A percentile compares a stretch with the other conserved stretches of the same genome.
These are phyloP conservation scores for Nakaseomyces bracarensis DNA, from an alignment of 1,139 yeast genomes.

Conservation along the genomic window DNA sequence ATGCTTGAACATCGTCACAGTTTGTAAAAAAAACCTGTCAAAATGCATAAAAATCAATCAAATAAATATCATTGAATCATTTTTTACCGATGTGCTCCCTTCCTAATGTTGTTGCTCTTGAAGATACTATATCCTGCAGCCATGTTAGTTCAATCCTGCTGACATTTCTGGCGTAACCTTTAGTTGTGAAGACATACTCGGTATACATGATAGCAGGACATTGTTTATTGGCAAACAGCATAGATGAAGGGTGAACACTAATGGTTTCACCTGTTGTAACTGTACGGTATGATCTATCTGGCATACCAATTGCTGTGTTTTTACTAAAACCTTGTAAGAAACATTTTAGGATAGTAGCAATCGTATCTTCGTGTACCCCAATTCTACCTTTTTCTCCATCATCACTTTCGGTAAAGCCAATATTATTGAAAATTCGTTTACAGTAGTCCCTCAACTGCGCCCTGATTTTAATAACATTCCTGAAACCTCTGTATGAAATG, in stretches of 20 bases:
- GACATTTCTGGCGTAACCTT: slow-evolving; percentile 86
- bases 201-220: slow-evolving; percentile 88
- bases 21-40: no score
- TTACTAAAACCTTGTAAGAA: slow-evolving; percentile 75
- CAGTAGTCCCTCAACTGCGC: slow-evolving; percentile 70
- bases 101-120: slow-evolving; percentile 1
- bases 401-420: slow-evolving; percentile 14
- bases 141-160: slow-evolving; percentile 77
- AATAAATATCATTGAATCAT: not conserved
- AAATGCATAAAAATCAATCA: not conserved
- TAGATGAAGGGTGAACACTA: slow-evolving; percentile 86
- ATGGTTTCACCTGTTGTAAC: slow-evolving; percentile 71
- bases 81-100: not conserved
- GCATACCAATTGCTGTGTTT: slow-evolving; percentile 90
- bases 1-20: no score
- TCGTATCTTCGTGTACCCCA: slow-evolving; percentile 33
- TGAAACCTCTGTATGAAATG: slow-evolving; percentile 71
- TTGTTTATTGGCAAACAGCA: slow-evolving; percentile 65
- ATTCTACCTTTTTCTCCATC: slow-evolving; percentile 12
- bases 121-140: slow-evolving; percentile 66
- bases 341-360: slow-evolving; percentile 58
- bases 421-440: slow-evolving; percentile 28
- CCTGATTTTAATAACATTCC: slow-evolving; percentile 66
- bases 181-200: slow-evolving; percentile 87
- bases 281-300: slow-evolving; percentile 87